phyloP scores from a whole-genome alignment of 2,329 filamentous ascomycete genomes.

The Raffaelea albimanens region DNA sequence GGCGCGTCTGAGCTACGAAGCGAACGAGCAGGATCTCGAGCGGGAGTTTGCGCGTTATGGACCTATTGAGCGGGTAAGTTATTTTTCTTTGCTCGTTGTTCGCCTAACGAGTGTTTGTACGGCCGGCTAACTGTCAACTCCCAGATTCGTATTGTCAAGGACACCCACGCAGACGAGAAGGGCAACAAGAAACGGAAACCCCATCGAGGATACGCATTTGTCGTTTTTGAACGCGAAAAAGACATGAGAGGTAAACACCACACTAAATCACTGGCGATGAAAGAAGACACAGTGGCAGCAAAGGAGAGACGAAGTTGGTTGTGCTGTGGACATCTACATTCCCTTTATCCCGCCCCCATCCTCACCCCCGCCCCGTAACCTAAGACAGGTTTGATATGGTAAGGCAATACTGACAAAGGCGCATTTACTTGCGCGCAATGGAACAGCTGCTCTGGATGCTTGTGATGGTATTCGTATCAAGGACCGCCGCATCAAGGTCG shows the following conservation, averaged over 20 bases:
- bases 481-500: slow-evolving; percentile 83
- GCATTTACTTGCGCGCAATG: slow-evolving; percentile 43
- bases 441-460: slow-evolving; percentile 77
- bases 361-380: slow-evolving; percentile 23
- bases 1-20: slow-evolving; percentile 79
- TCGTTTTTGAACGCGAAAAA: slow-evolving; percentile 93
- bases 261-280: not conserved
- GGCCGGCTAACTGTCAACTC: slow-evolving; percentile 7
- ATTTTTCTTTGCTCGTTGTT: not conserved
- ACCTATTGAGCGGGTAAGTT: slow-evolving; percentile 76
- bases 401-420: slow-evolving; percentile 62
- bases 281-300: not conserved
- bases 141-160: slow-evolving; percentile 79
- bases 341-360: slow-evolving; percentile 25
- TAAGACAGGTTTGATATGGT: slow-evolving; percentile 32
- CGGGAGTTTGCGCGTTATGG: slow-evolving; percentile 90
- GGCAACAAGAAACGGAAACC: slow-evolving; percentile 71
- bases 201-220: slow-evolving; percentile 88
- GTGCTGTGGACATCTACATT: no score
- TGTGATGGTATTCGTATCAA: slow-evolving; percentile 87
- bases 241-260: slow-evolving; percentile 89
- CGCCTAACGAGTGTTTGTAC: not conserved
- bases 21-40: slow-evolving; percentile 82
- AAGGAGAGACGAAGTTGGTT: not conserved
- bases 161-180: slow-evolving; percentile 59